Conservation (phyloP, 768 basidiomycete genomes). For the Steccherinum ochraceum region DNA sequence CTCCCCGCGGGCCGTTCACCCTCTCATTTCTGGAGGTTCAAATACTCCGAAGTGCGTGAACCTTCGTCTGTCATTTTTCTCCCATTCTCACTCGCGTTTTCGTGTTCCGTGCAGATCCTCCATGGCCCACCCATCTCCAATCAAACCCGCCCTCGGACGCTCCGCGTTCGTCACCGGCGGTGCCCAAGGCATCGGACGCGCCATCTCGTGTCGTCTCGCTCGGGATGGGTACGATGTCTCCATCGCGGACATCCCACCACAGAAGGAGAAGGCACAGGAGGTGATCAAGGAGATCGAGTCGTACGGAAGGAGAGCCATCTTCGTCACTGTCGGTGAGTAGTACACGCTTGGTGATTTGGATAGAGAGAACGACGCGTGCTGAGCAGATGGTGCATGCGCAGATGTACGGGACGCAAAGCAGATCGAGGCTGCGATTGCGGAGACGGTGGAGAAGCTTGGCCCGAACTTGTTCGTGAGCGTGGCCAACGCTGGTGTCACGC, state of each 20-base stretch:
- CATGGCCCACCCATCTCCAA: slow-evolving; percentile 12
- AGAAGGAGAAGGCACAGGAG: slow-evolving; percentile 17
- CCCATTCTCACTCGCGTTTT: neutral
- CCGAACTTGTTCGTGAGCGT: slow-evolving; percentile 23
- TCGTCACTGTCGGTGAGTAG: slow-evolving; percentile 19
- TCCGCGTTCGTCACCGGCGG: slow-evolving; percentile 40
- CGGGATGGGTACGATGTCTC: slow-evolving; percentile 40
- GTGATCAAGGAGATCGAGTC: slow-evolving; percentile 24
- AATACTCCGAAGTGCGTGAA: neutral
- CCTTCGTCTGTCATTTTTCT: neutral
- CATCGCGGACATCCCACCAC: slow-evolving; percentile 35
- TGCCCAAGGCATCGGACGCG: slow-evolving; percentile 41
- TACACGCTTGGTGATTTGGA: neutral
- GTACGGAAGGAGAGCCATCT: slow-evolving; percentile 24
- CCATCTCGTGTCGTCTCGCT: slow-evolving; percentile 41
- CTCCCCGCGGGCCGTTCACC: neutral
- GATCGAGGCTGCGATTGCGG: slow-evolving; percentile 23
- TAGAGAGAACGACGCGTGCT: too few species aligned
- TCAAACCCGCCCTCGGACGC: slow-evolving; percentile 23
- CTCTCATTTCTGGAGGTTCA: neutral
- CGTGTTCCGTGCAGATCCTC: too few species aligned
- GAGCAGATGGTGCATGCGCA: too few species aligned
- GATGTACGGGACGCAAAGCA: slow-evolving; percentile 25
- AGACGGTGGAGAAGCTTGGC: slow-evolving; percentile 25
- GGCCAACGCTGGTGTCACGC: slow-evolving; percentile 27